Base-by-base conservation (phyloP, 2,329 filamentous ascomycete genomes). In the Nemania sp. region DNA sequence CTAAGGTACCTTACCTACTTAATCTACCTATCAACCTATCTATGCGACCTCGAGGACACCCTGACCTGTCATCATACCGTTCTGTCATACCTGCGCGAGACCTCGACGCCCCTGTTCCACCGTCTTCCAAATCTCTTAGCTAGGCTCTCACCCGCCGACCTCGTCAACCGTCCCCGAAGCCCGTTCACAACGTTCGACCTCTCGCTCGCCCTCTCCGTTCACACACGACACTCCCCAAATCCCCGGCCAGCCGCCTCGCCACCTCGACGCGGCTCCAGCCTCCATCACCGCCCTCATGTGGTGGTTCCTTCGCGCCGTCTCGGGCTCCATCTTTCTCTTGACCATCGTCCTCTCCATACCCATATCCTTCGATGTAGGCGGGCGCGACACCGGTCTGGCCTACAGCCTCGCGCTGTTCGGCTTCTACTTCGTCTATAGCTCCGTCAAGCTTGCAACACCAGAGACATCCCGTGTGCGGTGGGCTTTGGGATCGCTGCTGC, bases 331-430 rank as follows among this genome's bases (percentile, higher is more conserved):
- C 78, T 98, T 97, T 79, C 87, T 98, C 71, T 84, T 93, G 78
- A 90, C 90, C 78, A 92, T 97, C 76, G 88, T 98, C 73, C 90
- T 98, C 74, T 97, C 92, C 64, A 95, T 99, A 74, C 95, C 95
- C 64, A 88, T 99, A 74, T 91, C 94, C 72, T 98, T 98, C 80
- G 95, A 99, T 85, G 94, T 98, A 72, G 95, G 95, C 74, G 95
- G 95, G 64, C 89, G 92, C 72, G 93, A 95, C 70, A 96, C 92
- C 73, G 95, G 95, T 61, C 83, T 99, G 72, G 94, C 92, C 65
- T 98, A 96, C 80, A 97, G 92, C 73, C 85, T 98, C 55, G 87
- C 90, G 49, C 86, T 98, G 56, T 93, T 94, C 69, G 82, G 85
- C 71, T 98, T 96, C 82, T 98, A 98, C 80, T 89, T 97, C 75